Evolutionary conservation across 1,139 yeast species (phyloP).

Genomic region (Scheffersomyces stambukii): DNA sequence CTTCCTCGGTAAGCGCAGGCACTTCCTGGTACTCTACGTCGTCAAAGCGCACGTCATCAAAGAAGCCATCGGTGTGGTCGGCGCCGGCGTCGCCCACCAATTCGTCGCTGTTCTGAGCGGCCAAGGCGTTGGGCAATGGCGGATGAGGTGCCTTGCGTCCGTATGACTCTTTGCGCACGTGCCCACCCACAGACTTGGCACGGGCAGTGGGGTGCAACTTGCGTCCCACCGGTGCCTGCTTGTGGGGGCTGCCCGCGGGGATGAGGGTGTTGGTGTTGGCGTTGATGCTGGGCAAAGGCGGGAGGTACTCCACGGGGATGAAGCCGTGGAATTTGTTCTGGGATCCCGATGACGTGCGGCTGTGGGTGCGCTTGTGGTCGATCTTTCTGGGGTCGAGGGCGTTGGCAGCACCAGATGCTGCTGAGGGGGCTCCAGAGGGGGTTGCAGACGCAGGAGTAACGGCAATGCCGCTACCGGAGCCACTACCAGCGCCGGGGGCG

Average conservation of each 20-base stretch:
- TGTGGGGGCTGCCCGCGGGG: not conserved
- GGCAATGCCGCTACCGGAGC: too few relatives aligned
- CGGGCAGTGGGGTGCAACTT: constrained; percentile 77
- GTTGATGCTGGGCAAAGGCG: constrained; percentile 46
- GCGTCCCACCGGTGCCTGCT: constrained; percentile 10
- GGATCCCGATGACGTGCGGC: constrained; percentile 28
- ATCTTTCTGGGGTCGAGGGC: constrained; percentile 7
- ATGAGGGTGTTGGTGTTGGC: constrained; percentile 24
- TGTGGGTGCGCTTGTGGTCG: constrained; percentile 16
- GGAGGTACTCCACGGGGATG: constrained; percentile 44
- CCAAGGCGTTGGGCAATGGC: constrained; percentile 48
- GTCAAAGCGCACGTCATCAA: constrained; percentile 63
- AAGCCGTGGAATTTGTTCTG: constrained; percentile 35
- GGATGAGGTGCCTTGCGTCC: constrained; percentile 30
- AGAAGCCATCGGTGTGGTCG: constrained; percentile 49
- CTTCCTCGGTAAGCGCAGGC: constrained; percentile 53
- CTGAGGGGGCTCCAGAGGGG: too few relatives aligned
- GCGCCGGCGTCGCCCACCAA: constrained; percentile 16
- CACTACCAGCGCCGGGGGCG: not conserved
- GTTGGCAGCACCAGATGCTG: too few relatives aligned
- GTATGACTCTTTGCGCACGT: constrained; percentile 61
- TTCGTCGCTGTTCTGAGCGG: constrained; percentile 42
- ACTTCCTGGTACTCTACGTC: constrained; percentile 30
- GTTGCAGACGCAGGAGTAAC: too few relatives aligned
- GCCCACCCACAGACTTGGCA: constrained; percentile 82